Evolutionary conservation across 306 rosid genomes (phyloP).

Genomic region (Inga oerstediana): DNA sequence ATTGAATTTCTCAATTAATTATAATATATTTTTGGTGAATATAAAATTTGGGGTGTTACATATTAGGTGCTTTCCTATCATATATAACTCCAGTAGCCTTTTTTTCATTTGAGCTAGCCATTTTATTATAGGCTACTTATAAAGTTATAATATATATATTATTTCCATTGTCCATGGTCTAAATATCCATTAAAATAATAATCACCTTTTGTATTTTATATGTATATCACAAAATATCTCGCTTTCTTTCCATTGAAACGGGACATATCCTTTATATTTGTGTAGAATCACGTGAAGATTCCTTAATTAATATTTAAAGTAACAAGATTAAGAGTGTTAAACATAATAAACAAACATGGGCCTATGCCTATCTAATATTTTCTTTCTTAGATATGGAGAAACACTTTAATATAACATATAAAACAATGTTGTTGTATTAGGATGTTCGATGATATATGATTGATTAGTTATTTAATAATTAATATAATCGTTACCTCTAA

Average conservation of each 20-base stretch:
- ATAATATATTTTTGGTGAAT: too few species aligned
- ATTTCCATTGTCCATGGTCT: not conserved
- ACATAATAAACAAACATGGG: conserved; percentile 23
- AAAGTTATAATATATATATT: not conserved
- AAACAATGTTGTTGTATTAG: conserved; percentile 24
- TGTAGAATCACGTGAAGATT: conserved; percentile 35
- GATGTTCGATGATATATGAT: conserved; percentile 14
- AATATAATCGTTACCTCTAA: conserved; percentile 15
- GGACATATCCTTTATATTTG: not conserved
- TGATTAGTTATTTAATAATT: conserved; percentile 3
- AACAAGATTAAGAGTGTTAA: not conserved
- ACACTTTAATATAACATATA: not conserved
- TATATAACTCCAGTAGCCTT: too few species aligned
- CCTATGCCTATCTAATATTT: not conserved
- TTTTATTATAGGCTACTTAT: not conserved
- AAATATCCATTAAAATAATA: not conserved
- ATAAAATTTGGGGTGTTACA: too few species aligned
- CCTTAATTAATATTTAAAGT: not conserved
- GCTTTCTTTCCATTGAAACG: conserved; percentile 10
- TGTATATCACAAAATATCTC: not conserved
- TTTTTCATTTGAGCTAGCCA: too few species aligned
- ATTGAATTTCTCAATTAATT: too few species aligned
- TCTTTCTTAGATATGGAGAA: not conserved
- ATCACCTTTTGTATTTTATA: not conserved
- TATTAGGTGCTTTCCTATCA: too few species aligned